Evolutionary conservation across 129 eudicot species (phyloP), one percentile per base, ranked within the genome.

Genomic region (Arctium lappa): DNA sequence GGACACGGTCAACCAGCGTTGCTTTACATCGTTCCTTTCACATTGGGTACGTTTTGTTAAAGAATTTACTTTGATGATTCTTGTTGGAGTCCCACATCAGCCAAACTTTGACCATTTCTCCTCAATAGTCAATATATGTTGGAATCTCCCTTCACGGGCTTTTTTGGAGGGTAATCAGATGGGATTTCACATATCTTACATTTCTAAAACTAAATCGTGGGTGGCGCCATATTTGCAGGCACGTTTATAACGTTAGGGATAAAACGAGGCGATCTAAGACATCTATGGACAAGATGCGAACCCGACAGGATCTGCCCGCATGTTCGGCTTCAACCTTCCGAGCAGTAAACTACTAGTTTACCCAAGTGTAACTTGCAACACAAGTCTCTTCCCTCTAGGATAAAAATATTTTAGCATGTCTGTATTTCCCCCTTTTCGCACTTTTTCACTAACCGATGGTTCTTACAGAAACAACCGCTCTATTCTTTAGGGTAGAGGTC

Each of bases 1-100:
- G 98, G 97, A 85, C 97, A 92, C 83, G 96, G 97, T 5, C 97
- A 95, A 81, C 99, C 99, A 13, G 99, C 99, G 36, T 79, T 95
- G 87, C 97, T 80, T 75, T 85, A 80, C 85, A 85, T 85, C 10
- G 84, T 85, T 80, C 88, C 88, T 53, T 85, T 85, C 69, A 85
- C 85, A 36, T 18, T 80, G 56, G 88, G 88, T 85, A 80, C 7
- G 81, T 85, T 44, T 6, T 63, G 16, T 53, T 62, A 68, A 10
- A 46, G 63, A 27, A 18, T 2, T 66, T 18, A 42, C 13, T 42
- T 42, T 42, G 2, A 8, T 42, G 50, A 42, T 42, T 42, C 12
- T 42, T 8, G 2, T 7, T 42, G 50, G 50, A 9, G 50, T 42
- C 50, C 50, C 50, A 42, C 50, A 8, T 42, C 12, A 2, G 13